phyloP scores from a whole-genome alignment of 2,329 filamentous ascomycete genomes.

The Botrytis medusae region DNA sequence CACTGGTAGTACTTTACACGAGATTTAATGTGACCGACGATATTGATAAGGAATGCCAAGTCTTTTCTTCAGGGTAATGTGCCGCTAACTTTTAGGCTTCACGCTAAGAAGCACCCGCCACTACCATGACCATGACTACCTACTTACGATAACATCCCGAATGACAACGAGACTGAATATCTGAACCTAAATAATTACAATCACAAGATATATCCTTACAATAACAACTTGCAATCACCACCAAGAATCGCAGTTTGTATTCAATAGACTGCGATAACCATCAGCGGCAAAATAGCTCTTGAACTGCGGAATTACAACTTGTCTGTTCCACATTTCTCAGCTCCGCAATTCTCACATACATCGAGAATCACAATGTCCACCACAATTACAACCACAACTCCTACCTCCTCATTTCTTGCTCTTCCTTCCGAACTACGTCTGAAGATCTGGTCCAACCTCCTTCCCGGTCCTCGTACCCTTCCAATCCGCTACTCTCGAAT shows the following conservation, averaged over 20 bases:
- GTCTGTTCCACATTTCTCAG: background rate
- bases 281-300: background rate
- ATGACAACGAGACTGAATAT: slow-evolving; percentile 7
- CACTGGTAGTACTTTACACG: background rate
- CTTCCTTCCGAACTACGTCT: slow-evolving; percentile 23
- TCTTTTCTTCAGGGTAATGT: background rate
- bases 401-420: slow-evolving; percentile 12
- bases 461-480: slow-evolving; percentile 17
- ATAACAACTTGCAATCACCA: background rate
- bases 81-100: background rate
- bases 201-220: background rate
- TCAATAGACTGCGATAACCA: background rate
- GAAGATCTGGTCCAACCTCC: slow-evolving; percentile 22
- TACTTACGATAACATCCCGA: slow-evolving; percentile 5
- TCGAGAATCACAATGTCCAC: slow-evolving; percentile 13
- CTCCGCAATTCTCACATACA: background rate
- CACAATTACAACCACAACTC: background rate
- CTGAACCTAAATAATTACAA: background rate
- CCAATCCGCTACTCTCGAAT: slow-evolving; percentile 17
- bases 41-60: slow-evolving; percentile 1
- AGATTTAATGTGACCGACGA: background rate
- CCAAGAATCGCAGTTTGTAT: background rate
- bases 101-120: background rate
- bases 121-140: background rate
- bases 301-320: background rate